Percentiles rank a stretch among this genome's conserved stretches.
Evolutionary conservation across 352 stramenopile species (phyloP).

Genomic region (Phytophthora gonapodyides): DNA sequence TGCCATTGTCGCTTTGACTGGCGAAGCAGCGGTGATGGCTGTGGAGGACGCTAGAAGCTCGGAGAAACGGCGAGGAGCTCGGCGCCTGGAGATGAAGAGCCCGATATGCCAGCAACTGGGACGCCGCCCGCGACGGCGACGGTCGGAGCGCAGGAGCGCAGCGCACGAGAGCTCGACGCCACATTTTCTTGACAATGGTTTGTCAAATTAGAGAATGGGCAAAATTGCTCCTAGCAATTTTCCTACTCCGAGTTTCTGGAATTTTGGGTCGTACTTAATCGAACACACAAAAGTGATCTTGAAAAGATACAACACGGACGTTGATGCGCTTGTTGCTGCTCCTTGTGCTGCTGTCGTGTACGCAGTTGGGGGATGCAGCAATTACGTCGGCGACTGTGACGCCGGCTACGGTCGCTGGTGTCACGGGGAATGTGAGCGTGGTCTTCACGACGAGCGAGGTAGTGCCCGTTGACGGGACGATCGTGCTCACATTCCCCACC

Average conservation of each 20-base stretch:
- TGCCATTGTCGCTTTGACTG: slow-evolving; percentile 20
- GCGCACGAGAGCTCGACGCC: slow-evolving; percentile 31
- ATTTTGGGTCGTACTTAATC: background rate
- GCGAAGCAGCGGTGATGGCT: slow-evolving; percentile 23
- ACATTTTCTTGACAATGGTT: slow-evolving; percentile 34
- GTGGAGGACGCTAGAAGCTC: background rate
- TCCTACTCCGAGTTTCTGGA: too few relatives aligned
- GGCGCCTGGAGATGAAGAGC: background rate
- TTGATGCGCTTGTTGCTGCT: background rate
- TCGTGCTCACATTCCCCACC: slow-evolving; percentile 56
- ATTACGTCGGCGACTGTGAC: slow-evolving; percentile 45
- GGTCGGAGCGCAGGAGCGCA: slow-evolving; percentile 16
- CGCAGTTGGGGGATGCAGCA: slow-evolving; percentile 18
- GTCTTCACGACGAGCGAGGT: slow-evolving; percentile 38
- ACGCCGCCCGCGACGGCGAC: slow-evolving; percentile 6
- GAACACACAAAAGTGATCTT: slow-evolving; percentile 8
- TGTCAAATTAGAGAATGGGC: too few relatives aligned
- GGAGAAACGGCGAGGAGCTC: background rate
- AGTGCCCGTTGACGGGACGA: slow-evolving; percentile 47
- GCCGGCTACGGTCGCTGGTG: slow-evolving; percentile 33
- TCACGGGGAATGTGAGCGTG: slow-evolving; percentile 36
- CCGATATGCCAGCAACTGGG: slow-evolving; percentile 10
- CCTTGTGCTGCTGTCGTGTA: slow-evolving; percentile 13
- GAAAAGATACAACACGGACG: slow-evolving; percentile 12
- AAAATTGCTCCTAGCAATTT: too few relatives aligned